A percentile compares a stretch with the other conserved stretches of the same genome.
These are phyloP conservation scores for Venturia aucupariae DNA, from an alignment of 2,329 filamentous ascomycete species.

Conservation along the genomic window DNA sequence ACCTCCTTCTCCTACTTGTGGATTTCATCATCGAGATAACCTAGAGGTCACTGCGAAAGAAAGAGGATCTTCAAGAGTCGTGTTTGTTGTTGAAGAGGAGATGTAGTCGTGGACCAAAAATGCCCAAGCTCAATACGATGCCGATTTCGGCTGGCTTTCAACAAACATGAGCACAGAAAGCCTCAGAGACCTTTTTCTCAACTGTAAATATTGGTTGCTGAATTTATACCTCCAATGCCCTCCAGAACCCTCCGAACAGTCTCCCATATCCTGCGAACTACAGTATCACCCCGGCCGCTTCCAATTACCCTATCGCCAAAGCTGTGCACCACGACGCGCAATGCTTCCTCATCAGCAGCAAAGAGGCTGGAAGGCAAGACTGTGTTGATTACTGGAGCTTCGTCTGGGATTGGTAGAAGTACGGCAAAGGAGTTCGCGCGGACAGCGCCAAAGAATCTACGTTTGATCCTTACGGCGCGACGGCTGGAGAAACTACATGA, in stretches of 20 bases:
- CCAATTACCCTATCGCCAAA: background rate
- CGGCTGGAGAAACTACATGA: constrained; percentile 69
- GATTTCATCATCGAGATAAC: no score
- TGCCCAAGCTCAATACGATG: no score
- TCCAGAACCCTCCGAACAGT: background rate
- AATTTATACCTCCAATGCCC: background rate
- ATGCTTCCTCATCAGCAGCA: background rate
- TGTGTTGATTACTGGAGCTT: constrained; percentile 82
- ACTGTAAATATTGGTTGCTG: background rate
- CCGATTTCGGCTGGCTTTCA: no score
- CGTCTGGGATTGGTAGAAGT: constrained; percentile 77
- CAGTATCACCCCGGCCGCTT: background rate
- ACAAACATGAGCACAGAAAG: no score
- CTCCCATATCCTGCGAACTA: background rate
- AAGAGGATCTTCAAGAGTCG: no score
- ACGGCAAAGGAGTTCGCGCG: constrained; percentile 88
- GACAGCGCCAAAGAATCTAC: constrained; percentile 68
- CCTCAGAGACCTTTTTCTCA: background rate
- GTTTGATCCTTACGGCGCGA: constrained; percentile 82
- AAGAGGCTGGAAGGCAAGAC: constrained; percentile 60
- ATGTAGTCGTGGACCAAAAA: no score
- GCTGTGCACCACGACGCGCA: background rate
- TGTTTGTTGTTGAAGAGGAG: no score
- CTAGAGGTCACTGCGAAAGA: no score
- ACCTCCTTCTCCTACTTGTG: no score